Evolutionary conservation across 176 grass and related monocot species (phyloP), one percentile per base, ranked within the genome.

Genomic region (Oryza officinalis): DNA sequence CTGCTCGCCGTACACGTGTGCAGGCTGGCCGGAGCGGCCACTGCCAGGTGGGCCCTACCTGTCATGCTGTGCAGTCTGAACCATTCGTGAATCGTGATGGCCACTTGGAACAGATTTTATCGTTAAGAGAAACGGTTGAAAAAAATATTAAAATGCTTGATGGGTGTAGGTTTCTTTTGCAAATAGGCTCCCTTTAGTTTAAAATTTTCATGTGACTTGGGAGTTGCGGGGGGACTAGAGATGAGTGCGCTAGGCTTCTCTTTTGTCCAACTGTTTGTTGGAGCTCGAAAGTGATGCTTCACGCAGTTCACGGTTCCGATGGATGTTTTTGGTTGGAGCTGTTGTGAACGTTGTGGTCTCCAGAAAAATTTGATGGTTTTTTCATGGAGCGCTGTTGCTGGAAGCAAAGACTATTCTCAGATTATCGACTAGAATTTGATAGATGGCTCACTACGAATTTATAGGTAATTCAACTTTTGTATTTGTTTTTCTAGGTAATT

Each of bases 231-330:
- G 54, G 27, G 70, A 5, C 37, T 23, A 2, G 83, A 13, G 43
- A 10, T 25, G 26, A 43, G 47, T 63, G 87, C 50, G 27, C 35
- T 73, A 65, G 73, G 65, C 44, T 72, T 81, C 71, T 85, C 43
- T 86, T 89, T 78, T 72, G 57, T 82, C 88, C 77, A 10, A 85
- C 77, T 71, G 77, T 57, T 63, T 71, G 77, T 57, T 63, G 63
- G 22, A 33, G 0, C 27, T 64, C 74, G 72, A 33, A 33, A 71
- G 65, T 3, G 78, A 14, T 54, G 54, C 30, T 20, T 35, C 11
- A 4, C 66, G 4, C 68, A 27, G 14, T 83, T 25, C 57, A 61
- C n/a, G 57, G 27, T 40, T 63, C 15, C 31, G 8, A 61, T 15
- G 43, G 13, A 25, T 49, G 27, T 28, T 60, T 47, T 41, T 63